These are phyloP conservation scores for Suillus americanus DNA, from an alignment of 768 basidiomycete species.

Conservation along the genomic window DNA sequence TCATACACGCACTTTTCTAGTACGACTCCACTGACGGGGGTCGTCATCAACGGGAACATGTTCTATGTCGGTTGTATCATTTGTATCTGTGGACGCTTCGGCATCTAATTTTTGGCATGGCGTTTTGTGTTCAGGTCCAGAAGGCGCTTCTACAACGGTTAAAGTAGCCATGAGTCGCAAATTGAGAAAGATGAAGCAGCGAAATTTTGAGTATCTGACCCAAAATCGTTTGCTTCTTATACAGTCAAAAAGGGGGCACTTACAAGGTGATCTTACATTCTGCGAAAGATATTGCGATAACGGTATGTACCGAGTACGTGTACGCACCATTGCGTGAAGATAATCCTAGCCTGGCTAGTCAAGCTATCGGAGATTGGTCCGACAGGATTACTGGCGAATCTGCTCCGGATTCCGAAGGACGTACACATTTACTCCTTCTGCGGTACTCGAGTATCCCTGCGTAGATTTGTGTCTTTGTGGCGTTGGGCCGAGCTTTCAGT, in stretches of 20 bases:
- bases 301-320: neutral
- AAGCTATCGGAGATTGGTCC: neutral
- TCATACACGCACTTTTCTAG: conserved; percentile 48
- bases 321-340: neutral
- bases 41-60: conserved; percentile 52
- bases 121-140: neutral
- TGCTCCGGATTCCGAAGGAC: neutral
- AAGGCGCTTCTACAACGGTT: neutral
- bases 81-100: neutral
- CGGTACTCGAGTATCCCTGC: neutral
- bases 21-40: conserved; percentile 56
- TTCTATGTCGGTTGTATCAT: conserved; percentile 31
- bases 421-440: neutral
- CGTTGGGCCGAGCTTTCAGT: neutral
- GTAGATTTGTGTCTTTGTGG: no score
- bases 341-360: neutral
- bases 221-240: neutral
- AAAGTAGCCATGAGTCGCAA: neutral
- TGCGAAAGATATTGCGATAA: neutral
- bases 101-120: neutral
- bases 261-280: neutral
- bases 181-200: neutral
- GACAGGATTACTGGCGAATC: neutral
- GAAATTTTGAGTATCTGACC: neutral
- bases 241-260: neutral